Evolutionary conservation across 2,329 filamentous ascomycete species (phyloP).

Genomic region (Bisporella sp.): DNA sequence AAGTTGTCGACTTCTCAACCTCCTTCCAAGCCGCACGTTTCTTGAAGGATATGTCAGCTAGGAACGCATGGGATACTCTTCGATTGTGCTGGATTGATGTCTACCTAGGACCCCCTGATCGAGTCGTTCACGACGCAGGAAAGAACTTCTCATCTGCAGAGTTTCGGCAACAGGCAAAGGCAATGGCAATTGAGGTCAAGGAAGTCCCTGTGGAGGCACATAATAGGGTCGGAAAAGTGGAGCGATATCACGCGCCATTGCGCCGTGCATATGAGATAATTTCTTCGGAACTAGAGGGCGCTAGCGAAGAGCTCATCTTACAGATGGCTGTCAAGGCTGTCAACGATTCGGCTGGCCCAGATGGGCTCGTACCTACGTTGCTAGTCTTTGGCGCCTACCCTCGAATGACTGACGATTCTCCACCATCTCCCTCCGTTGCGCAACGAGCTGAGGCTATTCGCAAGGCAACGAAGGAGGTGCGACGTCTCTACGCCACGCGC

Average conservation of each 20-base stretch:
- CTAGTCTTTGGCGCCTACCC: slow-evolving; percentile 5
- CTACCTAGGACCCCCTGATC: background rate
- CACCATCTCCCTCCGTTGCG: slow-evolving; percentile 1
- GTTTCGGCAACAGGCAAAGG: no score
- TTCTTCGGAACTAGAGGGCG: no score
- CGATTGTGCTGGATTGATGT: background rate
- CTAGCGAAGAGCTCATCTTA: no score
- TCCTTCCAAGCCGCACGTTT: background rate
- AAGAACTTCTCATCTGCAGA: no score
- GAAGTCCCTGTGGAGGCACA: no score
- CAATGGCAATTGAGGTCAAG: no score
- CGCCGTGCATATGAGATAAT: no score
- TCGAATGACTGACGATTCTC: slow-evolving; percentile 1
- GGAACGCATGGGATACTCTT: background rate
- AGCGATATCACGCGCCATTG: no score
- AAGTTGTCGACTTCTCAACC: background rate
- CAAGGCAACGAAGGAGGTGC: slow-evolving; percentile 5
- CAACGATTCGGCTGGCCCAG: no score
- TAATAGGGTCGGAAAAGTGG: no score
- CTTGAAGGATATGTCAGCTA: background rate
- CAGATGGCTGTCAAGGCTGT: no score
- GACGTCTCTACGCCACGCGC: slow-evolving; percentile 1
- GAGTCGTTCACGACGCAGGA: background rate
- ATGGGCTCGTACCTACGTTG: no score
- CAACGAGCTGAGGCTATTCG: slow-evolving; percentile 4